Evolutionary conservation across 2,329 filamentous ascomycete species (phyloP).

Genomic region (Colletotrichum aenigma): DNA sequence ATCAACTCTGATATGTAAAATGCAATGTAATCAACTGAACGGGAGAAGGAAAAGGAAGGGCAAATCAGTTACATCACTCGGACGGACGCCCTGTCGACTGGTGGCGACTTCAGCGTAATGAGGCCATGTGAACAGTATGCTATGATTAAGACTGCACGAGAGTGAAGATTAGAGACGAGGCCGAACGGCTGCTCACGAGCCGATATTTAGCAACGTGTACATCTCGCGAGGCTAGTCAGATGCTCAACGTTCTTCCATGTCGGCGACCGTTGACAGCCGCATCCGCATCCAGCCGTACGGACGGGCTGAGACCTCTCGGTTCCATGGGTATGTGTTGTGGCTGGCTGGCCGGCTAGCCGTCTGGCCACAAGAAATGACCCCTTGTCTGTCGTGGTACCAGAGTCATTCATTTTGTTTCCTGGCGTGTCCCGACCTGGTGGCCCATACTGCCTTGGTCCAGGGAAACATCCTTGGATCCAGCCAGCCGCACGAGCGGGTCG

Average conservation of each 20-base stretch:
- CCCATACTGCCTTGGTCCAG: not conserved
- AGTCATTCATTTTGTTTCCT: not conserved
- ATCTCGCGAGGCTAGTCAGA: not conserved
- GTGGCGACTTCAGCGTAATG: not conserved
- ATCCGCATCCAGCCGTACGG: not conserved
- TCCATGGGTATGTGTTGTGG: not conserved
- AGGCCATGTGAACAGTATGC: not conserved
- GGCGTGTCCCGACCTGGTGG: not conserved
- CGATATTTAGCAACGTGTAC: not conserved
- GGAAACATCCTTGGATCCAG: not conserved
- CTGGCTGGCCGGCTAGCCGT: not conserved
- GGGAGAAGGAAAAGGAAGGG: not conserved
- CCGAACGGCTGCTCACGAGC: not conserved
- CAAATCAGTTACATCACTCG: not conserved
- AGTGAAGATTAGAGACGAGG: not conserved
- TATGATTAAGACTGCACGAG: not conserved
- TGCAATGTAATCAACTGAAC: not conserved
- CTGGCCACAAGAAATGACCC: not conserved
- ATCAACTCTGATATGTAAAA: not conserved
- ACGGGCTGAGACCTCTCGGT: not conserved
- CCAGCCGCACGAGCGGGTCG: not conserved
- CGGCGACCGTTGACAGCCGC: not conserved
- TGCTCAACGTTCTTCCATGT: not conserved
- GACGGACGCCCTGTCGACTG: not conserved
- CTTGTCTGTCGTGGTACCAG: not conserved